Conservation (phyloP, 1,139 yeast genomes). For the Magnusiomyces fungicola region DNA sequence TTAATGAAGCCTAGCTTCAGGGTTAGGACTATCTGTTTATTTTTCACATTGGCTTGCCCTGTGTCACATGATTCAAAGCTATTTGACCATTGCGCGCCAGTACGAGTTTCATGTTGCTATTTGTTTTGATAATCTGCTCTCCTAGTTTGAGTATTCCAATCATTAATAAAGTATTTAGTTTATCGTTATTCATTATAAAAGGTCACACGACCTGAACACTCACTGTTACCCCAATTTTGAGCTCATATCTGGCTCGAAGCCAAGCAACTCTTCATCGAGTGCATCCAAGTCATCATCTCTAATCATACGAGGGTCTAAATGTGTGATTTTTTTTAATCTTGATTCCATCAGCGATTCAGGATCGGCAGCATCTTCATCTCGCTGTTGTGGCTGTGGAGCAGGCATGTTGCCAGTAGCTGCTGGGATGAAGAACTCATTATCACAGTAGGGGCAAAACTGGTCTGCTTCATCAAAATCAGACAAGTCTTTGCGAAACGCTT, state of each 20-base stretch:
- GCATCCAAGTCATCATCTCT: slow-evolving; percentile 28
- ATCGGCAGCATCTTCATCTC: not conserved
- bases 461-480: slow-evolving; percentile 35
- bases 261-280: slow-evolving; percentile 27
- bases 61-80: too few species aligned
- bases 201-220: too few species aligned
- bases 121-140: too few species aligned
- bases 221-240: slow-evolving; percentile 21
- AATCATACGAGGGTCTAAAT: slow-evolving; percentile 30
- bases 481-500: slow-evolving; percentile 34
- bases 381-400: slow-evolving; percentile 15
- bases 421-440: slow-evolving; percentile 32
- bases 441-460: slow-evolving; percentile 35
- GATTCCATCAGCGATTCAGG: slow-evolving; percentile 8
- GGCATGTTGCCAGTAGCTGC: slow-evolving; percentile 21
- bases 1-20: too few species aligned
- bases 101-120: too few species aligned
- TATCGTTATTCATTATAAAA: too few species aligned
- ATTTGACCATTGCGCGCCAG: too few species aligned
- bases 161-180: too few species aligned
- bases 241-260: slow-evolving; percentile 24
- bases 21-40: too few species aligned
- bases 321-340: slow-evolving; percentile 10
- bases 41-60: too few species aligned
- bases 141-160: too few species aligned